Evolutionary conservation across 306 rosid species (phyloP), one percentile per base, ranked within the genome.

Genomic region (Vigna trinervia): DNA sequence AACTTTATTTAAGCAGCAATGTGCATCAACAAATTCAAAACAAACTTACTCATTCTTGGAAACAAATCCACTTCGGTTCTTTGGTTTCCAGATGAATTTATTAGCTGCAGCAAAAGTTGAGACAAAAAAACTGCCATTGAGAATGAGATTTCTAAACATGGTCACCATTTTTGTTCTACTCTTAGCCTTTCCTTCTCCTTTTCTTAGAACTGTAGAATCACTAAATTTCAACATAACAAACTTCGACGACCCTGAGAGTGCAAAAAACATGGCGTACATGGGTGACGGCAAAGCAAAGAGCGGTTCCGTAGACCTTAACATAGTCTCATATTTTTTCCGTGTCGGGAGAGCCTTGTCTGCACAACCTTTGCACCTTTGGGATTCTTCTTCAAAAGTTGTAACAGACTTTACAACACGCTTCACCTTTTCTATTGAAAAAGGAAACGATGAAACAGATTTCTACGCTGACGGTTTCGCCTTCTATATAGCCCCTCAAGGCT

Each of bases 191-290:
- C 19, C 19, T 76, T 6, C 23, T 39, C 3, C 43, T 39, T 7
- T 41, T 50, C 36, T 59, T 5, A 59, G 6, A 50, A 62, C 69
- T 12, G 71, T 61, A 1, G 57, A 45, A 1, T 53, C 85, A 63
- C 69, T 82, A 34, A 52, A 12, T n/a, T 82, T 82, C 85, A 82
- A 76, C 48, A 82, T 76, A 63, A 82, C 82, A 26, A 62, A 76
- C 51, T 82, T 82, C 46, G 23, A 71, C 20, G 74, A 76, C 19
- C 53, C 53, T 6, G 47, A 41, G 8, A 0, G 54, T 38, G 45
- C 61, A 1, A 20, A 9, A 14, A 53, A 12, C 69, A 76, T 82
- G 17, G 48, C 59, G n/a, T 82, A 70, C 41, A 19, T 52, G 14
- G 85, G 85, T 53, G 85, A 82, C 5, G 85, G 73, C 5, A 36